These are phyloP conservation scores for Paecilomyces formosus DNA, from an alignment of 2,329 filamentous ascomycete species.

Conservation along the genomic window DNA sequence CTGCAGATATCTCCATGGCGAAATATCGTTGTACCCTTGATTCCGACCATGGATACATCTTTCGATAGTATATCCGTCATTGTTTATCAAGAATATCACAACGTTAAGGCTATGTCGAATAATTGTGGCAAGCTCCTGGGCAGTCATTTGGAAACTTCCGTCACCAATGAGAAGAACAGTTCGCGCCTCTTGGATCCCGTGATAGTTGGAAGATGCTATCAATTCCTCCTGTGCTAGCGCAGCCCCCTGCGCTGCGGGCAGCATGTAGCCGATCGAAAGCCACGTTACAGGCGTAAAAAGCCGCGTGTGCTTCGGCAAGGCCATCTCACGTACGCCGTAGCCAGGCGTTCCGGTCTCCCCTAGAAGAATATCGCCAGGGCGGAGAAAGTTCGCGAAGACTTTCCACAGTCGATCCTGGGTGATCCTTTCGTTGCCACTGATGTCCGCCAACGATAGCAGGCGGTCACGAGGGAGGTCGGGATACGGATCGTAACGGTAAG, in stretches of 20 bases:
- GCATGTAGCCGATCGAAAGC: background rate
- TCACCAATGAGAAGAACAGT: conserved; percentile 76
- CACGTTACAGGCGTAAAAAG: background rate
- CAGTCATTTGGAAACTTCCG: conserved; percentile 76
- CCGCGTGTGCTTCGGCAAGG: background rate
- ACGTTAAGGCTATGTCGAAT: conserved; percentile 63
- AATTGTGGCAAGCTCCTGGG: conserved; percentile 76
- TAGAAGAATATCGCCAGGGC: background rate
- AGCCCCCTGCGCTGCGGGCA: background rate
- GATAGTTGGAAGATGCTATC: too few species aligned
- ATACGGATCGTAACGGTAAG: background rate
- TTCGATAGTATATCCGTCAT: conserved; percentile 79
- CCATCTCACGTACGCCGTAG: background rate
- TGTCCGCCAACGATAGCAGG: too few species aligned
- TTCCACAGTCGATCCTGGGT: background rate
- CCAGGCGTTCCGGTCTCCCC: background rate
- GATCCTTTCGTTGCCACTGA: background rate
- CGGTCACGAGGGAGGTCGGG: background rate
- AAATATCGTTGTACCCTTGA: conserved; percentile 66
- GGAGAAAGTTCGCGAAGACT: background rate
- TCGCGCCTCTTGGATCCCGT: background rate
- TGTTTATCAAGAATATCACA: conserved; percentile 78
- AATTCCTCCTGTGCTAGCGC: background rate
- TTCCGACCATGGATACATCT: conserved; percentile 68
- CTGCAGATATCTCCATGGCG: conserved; percentile 47